Conservation (phyloP, 129 eudicot genomes). For the Ambrosia trifida region DNA sequence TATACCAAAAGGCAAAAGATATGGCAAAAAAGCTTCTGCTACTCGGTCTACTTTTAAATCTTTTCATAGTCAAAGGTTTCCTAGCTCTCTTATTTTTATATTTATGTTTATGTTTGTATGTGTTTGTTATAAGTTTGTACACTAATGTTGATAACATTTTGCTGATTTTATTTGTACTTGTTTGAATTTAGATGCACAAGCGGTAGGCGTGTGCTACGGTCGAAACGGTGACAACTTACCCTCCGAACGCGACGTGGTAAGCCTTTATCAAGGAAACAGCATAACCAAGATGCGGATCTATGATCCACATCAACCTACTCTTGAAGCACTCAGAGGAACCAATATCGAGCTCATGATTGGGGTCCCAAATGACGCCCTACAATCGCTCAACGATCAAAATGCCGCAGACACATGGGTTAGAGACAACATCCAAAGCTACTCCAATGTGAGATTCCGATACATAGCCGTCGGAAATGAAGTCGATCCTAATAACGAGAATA, state of each 20-base stretch:
- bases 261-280: conserved; percentile 24
- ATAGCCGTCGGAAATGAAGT: conserved; percentile 62
- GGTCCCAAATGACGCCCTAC: conserved; percentile 37
- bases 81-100: background rate
- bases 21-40: conserved; percentile 26
- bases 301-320: conserved; percentile 32
- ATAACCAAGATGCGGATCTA: conserved; percentile 36
- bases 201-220: conserved; percentile 45
- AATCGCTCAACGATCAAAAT: conserved; percentile 25
- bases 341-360: conserved; percentile 38
- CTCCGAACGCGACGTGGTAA: conserved; percentile 29
- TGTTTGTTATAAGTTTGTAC: too few species aligned
- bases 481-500: conserved; percentile 20
- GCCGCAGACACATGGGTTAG: conserved; percentile 53
- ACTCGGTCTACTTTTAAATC: conserved; percentile 10
- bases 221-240: conserved; percentile 36
- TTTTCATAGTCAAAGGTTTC: conserved; percentile 30
- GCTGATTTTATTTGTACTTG: too few species aligned
- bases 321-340: conserved; percentile 39
- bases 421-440: conserved; percentile 39
- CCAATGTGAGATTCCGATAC: conserved; percentile 42
- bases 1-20: background rate
- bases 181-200: conserved; percentile 27
- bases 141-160: background rate
- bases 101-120: too few species aligned